Evolutionary conservation across 345 rosid species (phyloP), one percentile per base, ranked within the genome.

Genomic region (Gossypium australe): DNA sequence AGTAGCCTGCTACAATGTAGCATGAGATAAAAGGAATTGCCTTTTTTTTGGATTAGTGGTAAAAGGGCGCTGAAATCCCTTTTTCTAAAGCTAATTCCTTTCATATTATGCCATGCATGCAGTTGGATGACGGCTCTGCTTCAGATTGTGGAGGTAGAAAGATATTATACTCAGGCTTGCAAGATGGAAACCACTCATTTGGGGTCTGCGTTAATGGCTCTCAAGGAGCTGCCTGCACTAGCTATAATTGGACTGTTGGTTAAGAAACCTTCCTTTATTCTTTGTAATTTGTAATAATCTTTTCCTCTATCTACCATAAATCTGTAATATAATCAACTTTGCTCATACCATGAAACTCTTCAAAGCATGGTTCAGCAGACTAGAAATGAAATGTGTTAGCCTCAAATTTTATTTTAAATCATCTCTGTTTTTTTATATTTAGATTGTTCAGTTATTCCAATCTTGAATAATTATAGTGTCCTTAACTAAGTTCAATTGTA

Each of bases 171-270:
- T 53, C 81, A 8, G 86, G 85, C 55, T 83, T 94, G 81, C 74
- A 61, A 55, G 98, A 92, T 4, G 98, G 98, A 25, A 84, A 84
- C 55, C 98, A 94, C 84, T 76, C 89, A 64, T 89, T 92, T 80
- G 84, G 79, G 83, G 93, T 92, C 79, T 92, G 98, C 76, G 48
- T 78, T 74, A 83, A 84, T 66, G 83, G 82, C 77, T 76, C 82
- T 76, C 80, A 58, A 74, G 87, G 83, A 84, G 76, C 71, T 81
- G 86, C 81, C 88, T 94, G 97, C 78, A 78, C 80, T 67, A 76
- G 27, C 73, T 89, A 89, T 75, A 83, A 86, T 76, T 94, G 97
- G 98, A 82, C 84, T 79, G 85, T 91, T 82, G 98, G 98, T 94
- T 73, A 91, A 75, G 67, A 88, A 78, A 76, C 76, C 67, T 77